A percentile compares a stretch with the other conserved stretches of the same genome.
phyloP scores from a whole-genome alignment of 2,329 filamentous ascomycete species.

The Aspergillus uvarum region DNA sequence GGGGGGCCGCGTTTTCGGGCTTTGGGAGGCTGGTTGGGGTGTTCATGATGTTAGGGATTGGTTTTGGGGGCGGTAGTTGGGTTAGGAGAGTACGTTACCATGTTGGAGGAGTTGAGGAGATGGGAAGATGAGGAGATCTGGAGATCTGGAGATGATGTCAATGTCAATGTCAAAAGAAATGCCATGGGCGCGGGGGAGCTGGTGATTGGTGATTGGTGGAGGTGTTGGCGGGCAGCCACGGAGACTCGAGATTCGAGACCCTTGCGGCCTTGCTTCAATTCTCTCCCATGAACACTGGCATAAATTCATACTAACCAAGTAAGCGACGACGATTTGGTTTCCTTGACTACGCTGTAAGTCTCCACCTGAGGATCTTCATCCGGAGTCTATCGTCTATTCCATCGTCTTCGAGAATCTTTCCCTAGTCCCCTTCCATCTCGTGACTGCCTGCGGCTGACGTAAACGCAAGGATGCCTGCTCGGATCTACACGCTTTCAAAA shows the following conservation, averaged over 20 bases:
- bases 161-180: neutral
- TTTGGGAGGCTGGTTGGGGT: conserved; percentile 34
- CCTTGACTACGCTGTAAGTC: too few relatives aligned
- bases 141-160: too few relatives aligned
- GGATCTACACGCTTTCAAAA: neutral
- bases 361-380: too few relatives aligned
- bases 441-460: conserved; percentile 6
- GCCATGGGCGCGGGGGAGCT: neutral
- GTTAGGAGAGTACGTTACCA: conserved; percentile 19
- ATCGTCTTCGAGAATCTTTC: neutral
- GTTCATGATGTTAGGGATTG: neutral
- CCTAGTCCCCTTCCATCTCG: neutral
- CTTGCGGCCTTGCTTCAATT: too few relatives aligned
- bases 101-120: conserved; percentile 3
- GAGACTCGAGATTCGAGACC: too few relatives aligned
- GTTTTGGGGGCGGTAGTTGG: neutral
- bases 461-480: conserved; percentile 3
- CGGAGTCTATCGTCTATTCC: neutral
- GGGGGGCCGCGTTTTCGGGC: conserved; percentile 29
- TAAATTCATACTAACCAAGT: too few relatives aligned
- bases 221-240: neutral
- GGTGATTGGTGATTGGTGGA: neutral
- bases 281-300: too few relatives aligned
- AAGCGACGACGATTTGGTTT: neutral
- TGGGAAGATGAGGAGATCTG: neutral